A percentile compares a stretch with the other conserved stretches of the same genome.
phyloP scores from a whole-genome alignment of 257 asterid genomes.

The Euphrasia confusa region DNA sequence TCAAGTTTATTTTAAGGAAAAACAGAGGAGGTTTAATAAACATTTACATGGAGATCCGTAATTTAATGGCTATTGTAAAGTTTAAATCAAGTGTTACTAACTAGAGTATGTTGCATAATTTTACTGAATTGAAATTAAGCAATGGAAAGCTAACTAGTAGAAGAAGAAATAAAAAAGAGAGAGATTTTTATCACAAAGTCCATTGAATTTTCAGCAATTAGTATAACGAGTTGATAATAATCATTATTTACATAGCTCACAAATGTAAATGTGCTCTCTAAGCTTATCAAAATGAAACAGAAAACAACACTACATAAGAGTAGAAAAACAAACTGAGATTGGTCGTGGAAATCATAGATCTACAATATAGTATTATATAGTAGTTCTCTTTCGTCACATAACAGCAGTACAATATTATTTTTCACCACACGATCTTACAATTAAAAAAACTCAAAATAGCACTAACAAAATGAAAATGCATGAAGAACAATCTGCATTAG shows the following conservation, averaged over 20 bases:
- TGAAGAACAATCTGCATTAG: neutral
- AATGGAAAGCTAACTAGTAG: neutral
- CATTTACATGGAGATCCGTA: neutral
- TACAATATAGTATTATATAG: too few species aligned
- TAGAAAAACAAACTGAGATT: neutral
- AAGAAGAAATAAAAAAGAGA: neutral
- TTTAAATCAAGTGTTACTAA: neutral
- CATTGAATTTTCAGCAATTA: neutral
- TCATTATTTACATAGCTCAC: neutral
- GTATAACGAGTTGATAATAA: neutral
- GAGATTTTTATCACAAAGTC: neutral
- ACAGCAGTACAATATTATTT: too few species aligned
- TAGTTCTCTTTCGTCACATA: too few species aligned
- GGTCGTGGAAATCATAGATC: too few species aligned
- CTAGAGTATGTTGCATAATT: neutral
- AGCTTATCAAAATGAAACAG: neutral
- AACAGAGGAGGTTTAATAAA: neutral
- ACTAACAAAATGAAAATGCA: too few species aligned
- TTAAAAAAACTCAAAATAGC: too few species aligned
- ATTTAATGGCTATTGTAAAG: neutral
- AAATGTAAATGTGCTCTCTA: neutral
- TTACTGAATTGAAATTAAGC: neutral
- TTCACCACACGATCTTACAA: too few species aligned
- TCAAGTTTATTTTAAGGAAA: slow-evolving; percentile 4
- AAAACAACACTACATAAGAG: neutral